Percentiles rank a stretch among this genome's conserved stretches.
These are phyloP conservation scores for Sporisorium graminicola DNA, from an alignment of 1,284 basidiomycete species.

Conservation along the genomic window DNA sequence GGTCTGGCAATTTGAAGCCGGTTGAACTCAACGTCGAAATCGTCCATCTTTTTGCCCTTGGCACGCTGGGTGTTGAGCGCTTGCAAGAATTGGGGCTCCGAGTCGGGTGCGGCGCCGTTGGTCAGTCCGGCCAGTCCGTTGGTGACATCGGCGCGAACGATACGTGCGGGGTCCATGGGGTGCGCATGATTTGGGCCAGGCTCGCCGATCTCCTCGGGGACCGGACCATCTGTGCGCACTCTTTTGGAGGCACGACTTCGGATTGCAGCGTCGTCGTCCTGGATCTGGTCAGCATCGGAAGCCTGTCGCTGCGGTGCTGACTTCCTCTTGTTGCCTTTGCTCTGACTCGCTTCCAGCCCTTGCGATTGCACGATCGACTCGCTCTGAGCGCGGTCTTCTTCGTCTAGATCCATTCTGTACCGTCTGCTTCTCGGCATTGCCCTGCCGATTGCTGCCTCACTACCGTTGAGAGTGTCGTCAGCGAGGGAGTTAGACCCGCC, in stretches of 20 bases:
- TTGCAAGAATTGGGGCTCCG: conserved; percentile 55
- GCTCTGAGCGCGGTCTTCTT: conserved; percentile 37
- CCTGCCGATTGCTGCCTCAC: not conserved
- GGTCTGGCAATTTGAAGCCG: conserved; percentile 51
- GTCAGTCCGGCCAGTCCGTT: conserved; percentile 14
- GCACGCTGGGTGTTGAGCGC: conserved; percentile 54
- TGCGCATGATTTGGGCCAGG: not conserved
- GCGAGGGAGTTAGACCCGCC: not conserved
- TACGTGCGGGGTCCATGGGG: conserved; percentile 7
- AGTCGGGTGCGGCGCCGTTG: conserved; percentile 37
- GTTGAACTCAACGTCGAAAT: conserved; percentile 62
- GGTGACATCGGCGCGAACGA: conserved; percentile 20
- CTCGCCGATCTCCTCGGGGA: not conserved
- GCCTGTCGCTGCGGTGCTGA: conserved; percentile 12
- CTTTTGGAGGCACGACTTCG: conserved; percentile 14
- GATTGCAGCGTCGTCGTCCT: not conserved
- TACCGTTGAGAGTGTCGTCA: not conserved
- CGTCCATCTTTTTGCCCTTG: conserved; percentile 50
- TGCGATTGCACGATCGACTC: conserved; percentile 16
- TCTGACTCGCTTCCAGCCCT: not conserved
- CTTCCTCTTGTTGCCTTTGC: conserved; percentile 23
- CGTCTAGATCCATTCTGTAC: conserved; percentile 52
- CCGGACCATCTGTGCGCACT: conserved; percentile 9
- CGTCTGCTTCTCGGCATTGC: conserved; percentile 31
- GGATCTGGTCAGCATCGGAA: not conserved